A percentile compares a stretch with the other conserved stretches of the same genome.
Evolutionary conservation across 495 filamentous ascomycete species (phyloP).

Genomic region (Aspergillus cavernicola): DNA sequence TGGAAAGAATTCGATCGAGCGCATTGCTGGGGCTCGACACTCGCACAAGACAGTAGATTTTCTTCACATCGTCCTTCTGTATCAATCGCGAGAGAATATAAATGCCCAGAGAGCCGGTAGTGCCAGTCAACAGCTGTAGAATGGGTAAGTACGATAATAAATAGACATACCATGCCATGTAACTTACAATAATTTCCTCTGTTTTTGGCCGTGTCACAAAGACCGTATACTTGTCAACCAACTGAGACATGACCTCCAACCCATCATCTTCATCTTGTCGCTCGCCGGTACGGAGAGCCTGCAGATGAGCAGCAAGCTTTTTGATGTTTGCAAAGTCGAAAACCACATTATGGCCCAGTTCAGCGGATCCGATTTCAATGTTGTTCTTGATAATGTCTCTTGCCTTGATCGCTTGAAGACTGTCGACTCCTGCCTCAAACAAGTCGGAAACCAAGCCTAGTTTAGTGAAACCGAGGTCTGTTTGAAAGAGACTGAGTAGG

Average conservation of each 20-base stretch:
- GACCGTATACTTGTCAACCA: constrained; percentile 37
- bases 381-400: constrained; percentile 36
- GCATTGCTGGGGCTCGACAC: constrained; percentile 38
- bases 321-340: constrained; percentile 41
- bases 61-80: constrained; percentile 25
- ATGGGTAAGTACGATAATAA: constrained; percentile 7
- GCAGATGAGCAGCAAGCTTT: constrained; percentile 28
- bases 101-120: constrained; percentile 58
- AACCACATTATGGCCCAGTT: constrained; percentile 41
- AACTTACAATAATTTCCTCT: constrained; percentile 14
- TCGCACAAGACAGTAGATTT: constrained; percentile 58
- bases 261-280: constrained; percentile 27
- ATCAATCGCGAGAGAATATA: constrained; percentile 50
- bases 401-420: constrained; percentile 49
- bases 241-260: constrained; percentile 21
- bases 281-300: constrained; percentile 22
- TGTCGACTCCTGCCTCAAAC: constrained; percentile 52
- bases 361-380: constrained; percentile 30
- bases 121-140: constrained; percentile 48
- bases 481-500: constrained; percentile 23
- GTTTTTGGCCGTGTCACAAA: constrained; percentile 10
- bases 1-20: constrained; percentile 34
- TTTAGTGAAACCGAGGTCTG: constrained; percentile 21
- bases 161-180: background rate
- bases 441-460: constrained; percentile 37